A percentile compares a stretch with the other conserved stretches of the same genome.
phyloP scores from a whole-genome alignment of 2,329 filamentous ascomycete genomes.

The Ceratocystis ficicola region DNA sequence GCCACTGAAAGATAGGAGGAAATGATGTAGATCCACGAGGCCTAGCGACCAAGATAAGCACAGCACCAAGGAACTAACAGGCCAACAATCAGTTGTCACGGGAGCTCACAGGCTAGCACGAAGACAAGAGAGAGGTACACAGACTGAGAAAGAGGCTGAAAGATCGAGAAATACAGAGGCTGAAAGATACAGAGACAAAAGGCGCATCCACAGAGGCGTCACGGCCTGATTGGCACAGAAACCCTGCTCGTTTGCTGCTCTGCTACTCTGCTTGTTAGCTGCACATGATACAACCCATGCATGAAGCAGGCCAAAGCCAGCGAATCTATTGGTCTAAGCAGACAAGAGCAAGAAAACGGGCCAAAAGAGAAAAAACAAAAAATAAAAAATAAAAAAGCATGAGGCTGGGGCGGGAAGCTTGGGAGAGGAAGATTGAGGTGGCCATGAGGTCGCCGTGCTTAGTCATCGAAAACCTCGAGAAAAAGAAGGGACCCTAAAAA shows the following conservation, averaged over 20 bases:
- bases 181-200: slow-evolving; percentile 1
- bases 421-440: not conserved
- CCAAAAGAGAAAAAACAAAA: not conserved
- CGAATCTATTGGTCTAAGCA: not conserved
- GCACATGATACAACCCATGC: slow-evolving; percentile 7
- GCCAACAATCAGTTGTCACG: too few species aligned
- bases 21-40: too few species aligned
- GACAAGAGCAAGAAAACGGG: too few species aligned
- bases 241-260: not conserved
- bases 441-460: not conserved
- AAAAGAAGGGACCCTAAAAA: too few species aligned
- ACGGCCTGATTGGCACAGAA: slow-evolving; percentile 15
- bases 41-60: not conserved
- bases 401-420: not conserved
- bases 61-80: not conserved
- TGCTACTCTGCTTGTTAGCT: not conserved
- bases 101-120: not conserved
- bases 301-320: not conserved
- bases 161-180: not conserved
- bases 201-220: not conserved
- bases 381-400: not conserved
- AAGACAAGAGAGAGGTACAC: too few species aligned
- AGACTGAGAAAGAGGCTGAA: not conserved
- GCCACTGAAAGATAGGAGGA: too few species aligned
- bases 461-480: too few species aligned